Evolutionary conservation across 2,329 filamentous ascomycete genomes (phyloP).

Genomic region (Aspergillus clavatus): DNA sequence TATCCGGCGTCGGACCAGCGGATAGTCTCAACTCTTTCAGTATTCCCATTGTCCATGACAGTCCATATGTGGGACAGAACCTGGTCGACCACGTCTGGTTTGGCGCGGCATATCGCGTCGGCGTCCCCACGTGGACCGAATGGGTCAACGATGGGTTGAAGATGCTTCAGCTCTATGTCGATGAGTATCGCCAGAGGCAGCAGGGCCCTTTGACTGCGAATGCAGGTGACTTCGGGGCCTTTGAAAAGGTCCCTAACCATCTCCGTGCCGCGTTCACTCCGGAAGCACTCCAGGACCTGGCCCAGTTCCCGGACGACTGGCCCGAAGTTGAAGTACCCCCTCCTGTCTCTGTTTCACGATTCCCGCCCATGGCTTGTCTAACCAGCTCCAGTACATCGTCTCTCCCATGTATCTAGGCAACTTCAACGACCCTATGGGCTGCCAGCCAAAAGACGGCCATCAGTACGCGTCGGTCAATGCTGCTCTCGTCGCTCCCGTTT

Average conservation of each 20-base stretch:
- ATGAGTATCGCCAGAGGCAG: slow-evolving; percentile 1
- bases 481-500: slow-evolving; percentile 23
- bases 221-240: slow-evolving; percentile 13
- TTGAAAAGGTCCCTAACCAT: slow-evolving; percentile 24
- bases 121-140: slow-evolving; percentile 2
- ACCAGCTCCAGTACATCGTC: neutral
- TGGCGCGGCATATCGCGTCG: slow-evolving; percentile 6
- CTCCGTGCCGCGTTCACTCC: slow-evolving; percentile 7
- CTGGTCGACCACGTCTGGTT: slow-evolving; percentile 11
- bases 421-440: slow-evolving; percentile 1
- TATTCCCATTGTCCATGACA: slow-evolving; percentile 6
- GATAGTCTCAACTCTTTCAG: slow-evolving; percentile 1
- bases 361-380: neutral
- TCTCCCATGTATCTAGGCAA: neutral
- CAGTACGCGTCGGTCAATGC: slow-evolving; percentile 8
- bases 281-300: slow-evolving; percentile 12
- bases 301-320: slow-evolving; percentile 30
- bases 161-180: neutral
- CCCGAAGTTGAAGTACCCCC: slow-evolving; percentile 28
- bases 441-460: slow-evolving; percentile 4
- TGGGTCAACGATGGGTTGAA: slow-evolving; percentile 1
- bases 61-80: slow-evolving; percentile 11
- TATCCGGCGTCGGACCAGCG: slow-evolving; percentile 19
- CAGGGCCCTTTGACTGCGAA: slow-evolving; percentile 7
- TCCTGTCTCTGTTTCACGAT: neutral